phyloP scores from a whole-genome alignment of 2,329 filamentous ascomycete species.

The Truncatella angustata region DNA sequence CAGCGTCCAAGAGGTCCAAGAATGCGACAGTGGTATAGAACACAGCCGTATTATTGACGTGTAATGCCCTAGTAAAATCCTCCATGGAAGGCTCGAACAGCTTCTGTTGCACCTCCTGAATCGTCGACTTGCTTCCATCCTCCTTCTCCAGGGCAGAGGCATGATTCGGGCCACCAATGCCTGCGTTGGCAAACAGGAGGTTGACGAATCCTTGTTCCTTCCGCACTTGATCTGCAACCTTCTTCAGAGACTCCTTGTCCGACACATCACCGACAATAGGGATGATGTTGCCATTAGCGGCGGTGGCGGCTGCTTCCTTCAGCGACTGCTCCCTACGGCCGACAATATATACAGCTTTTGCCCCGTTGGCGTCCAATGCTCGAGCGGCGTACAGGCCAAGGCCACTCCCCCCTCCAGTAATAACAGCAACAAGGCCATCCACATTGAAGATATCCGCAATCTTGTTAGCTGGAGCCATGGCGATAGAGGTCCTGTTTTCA shows the following conservation, averaged over 20 bases:
- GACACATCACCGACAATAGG: slow-evolving; percentile 7
- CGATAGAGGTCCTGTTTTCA: neutral
- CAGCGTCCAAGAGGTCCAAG: slow-evolving; percentile 2
- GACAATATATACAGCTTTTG: slow-evolving; percentile 10
- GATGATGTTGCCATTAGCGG: slow-evolving; percentile 4
- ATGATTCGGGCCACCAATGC: neutral
- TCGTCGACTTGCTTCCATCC: neutral
- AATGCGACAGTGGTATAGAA: slow-evolving; percentile 7
- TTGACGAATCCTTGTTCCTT: slow-evolving; percentile 8
- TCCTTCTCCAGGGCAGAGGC: neutral
- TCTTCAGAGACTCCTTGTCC: slow-evolving; percentile 3
- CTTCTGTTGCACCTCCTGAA: slow-evolving; percentile 2
- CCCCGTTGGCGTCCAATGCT: slow-evolving; percentile 8
- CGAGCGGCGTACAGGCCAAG: slow-evolving; percentile 7
- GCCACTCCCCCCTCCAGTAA: slow-evolving; percentile 6
- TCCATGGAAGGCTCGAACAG: neutral
- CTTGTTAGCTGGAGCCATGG: slow-evolving; percentile 5
- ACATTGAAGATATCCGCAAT: slow-evolving; percentile 6
- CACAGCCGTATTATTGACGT: slow-evolving; percentile 6
- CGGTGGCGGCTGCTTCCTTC: slow-evolving; percentile 4
- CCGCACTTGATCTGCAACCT: slow-evolving; percentile 4
- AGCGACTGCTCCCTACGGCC: neutral
- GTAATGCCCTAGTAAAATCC: neutral
- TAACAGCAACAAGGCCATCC: slow-evolving; percentile 5
- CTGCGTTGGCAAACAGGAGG: slow-evolving; percentile 7